Percentiles rank a stretch among this genome's conserved stretches.
Evolutionary conservation across 208 protist genomes (phyloP).

Genomic region (Trypanosoma rangeli): DNA sequence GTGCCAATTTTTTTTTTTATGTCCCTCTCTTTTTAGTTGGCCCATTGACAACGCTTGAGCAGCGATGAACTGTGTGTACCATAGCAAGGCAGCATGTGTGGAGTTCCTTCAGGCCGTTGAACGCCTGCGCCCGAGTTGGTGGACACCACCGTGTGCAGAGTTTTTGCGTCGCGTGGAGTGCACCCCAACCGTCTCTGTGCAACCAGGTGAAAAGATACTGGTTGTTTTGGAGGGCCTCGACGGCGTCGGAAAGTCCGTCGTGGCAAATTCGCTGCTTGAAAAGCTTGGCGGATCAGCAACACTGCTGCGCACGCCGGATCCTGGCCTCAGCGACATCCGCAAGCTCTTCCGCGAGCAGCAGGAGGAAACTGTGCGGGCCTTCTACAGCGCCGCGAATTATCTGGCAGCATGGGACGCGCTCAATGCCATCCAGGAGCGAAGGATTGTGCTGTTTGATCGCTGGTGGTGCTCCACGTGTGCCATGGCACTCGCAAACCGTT

Average conservation of each 20-base stretch:
- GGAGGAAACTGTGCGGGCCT: constrained; percentile 48
- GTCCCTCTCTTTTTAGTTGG: constrained; percentile 9
- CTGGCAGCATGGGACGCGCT: constrained; percentile 43
- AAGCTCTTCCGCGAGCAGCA: constrained; percentile 39
- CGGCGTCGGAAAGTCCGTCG: constrained; percentile 66
- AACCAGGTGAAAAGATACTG: constrained; percentile 24
- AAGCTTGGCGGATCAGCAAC: constrained; percentile 31
- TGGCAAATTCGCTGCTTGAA: constrained; percentile 40
- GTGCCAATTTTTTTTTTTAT: neutral
- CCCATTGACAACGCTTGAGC: constrained; percentile 14
- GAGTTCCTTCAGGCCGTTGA: constrained; percentile 36
- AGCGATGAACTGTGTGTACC: constrained; percentile 46
- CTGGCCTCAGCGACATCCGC: constrained; percentile 43
- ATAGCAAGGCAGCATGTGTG: constrained; percentile 40
- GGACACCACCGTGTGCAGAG: constrained; percentile 38
- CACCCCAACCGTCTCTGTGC: neutral
- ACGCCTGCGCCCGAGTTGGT: constrained; percentile 43
- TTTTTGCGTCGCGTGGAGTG: constrained; percentile 33
- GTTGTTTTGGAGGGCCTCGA: constrained; percentile 71
- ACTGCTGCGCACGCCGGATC: constrained; percentile 48
- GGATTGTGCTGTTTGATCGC: constrained; percentile 61
- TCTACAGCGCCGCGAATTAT: constrained; percentile 79
- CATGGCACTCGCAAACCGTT: constrained; percentile 64
- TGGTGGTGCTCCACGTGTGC: constrained; percentile 82
- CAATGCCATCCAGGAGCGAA: neutral